Percentiles rank a stretch among this genome's conserved stretches.
Conservation (phyloP, 2,329 filamentous ascomycete genomes). For the Colletotrichum simmondsii region DNA sequence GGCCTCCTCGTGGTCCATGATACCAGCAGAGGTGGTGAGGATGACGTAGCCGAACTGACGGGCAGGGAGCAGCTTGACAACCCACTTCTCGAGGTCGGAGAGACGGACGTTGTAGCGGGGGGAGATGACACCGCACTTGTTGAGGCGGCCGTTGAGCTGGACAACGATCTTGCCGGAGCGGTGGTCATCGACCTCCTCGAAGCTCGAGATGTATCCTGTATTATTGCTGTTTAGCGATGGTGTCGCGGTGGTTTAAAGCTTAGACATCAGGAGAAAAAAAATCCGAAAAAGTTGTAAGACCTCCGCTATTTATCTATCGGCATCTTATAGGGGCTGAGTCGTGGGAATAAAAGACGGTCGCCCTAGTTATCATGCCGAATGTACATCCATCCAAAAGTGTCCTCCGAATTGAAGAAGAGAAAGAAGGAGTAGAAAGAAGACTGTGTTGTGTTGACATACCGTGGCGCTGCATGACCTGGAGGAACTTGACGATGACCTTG, state of each 20-base stretch:
- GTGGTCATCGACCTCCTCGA: constrained; percentile 99
- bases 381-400: constrained; percentile 26
- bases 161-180: constrained; percentile 99
- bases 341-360: constrained; percentile 84
- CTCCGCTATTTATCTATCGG: constrained; percentile 94
- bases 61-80: constrained; percentile 97
- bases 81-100: constrained; percentile 98
- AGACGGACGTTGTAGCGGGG: constrained; percentile 99
- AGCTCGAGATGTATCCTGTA: constrained; percentile 95
- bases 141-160: constrained; percentile 98
- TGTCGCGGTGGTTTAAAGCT: constrained; percentile 98
- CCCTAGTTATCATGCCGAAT: constrained; percentile 99
- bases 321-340: constrained; percentile 99
- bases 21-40: constrained; percentile 81
- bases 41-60: constrained; percentile 99
- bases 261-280: constrained; percentile 77
- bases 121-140: constrained; percentile 99
- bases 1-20: constrained; percentile 99
- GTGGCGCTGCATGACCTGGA: constrained; percentile 99
- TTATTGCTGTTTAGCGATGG: constrained; percentile 61
- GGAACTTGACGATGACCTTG: constrained; percentile 99
- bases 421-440: not conserved
- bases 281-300: constrained; percentile 96
- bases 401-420: constrained; percentile 24
- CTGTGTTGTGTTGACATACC: constrained; percentile 72